Base-by-base conservation (phyloP, 352 stramenopile genomes). In the Phytopythium delawarense region DNA sequence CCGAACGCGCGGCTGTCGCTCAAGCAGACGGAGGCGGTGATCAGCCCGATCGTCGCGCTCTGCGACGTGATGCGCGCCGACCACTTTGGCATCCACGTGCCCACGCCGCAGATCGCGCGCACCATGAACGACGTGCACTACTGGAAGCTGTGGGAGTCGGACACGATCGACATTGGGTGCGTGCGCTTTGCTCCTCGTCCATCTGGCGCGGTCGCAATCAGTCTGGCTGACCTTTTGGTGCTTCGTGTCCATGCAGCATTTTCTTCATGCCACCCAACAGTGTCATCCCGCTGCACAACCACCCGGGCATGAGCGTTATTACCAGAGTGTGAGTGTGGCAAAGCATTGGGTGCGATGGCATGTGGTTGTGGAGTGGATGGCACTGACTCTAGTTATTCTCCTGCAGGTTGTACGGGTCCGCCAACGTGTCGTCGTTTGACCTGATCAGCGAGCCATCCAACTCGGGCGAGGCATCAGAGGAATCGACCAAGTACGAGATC, bases 41-140 rank as follows among this genome's bases (percentile, higher is more conserved):
- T 92, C 53, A 70, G 68, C 28, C 83, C 83, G 32, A 74, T 92
- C 35, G 77, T 90, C 23, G 56, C 71, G 12, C 63, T 90, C 37
- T 84, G 75, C 49, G 79, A 81, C 57, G 71, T 79, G 15, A 74
- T 92, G 67, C 66, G 64, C 20, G 73, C 81, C 1, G 70, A 79
- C 12, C 83, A 92, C 51, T 92, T 92, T 63, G 83, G 83, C 9
- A 90, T 92, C 55, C 80, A 81, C 57, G 76, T 82, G 46, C 83
- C 83, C 2, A 84, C 83, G 23, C 75, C 79, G 7, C 66, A 85
- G 61, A 81, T 92, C 65, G 83, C 83, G 23, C 56, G 56, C 40
- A 89, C 79, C 11, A 92, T 92, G 80, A 85, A 64, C 23, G 81
- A 91, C 56, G 81, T 94, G 23, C 84, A 92, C 65, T 94, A 94